Evolutionary conservation across 257 asterid species (phyloP), one percentile per base, ranked within the genome.

Genomic region (Verbena officinalis): DNA sequence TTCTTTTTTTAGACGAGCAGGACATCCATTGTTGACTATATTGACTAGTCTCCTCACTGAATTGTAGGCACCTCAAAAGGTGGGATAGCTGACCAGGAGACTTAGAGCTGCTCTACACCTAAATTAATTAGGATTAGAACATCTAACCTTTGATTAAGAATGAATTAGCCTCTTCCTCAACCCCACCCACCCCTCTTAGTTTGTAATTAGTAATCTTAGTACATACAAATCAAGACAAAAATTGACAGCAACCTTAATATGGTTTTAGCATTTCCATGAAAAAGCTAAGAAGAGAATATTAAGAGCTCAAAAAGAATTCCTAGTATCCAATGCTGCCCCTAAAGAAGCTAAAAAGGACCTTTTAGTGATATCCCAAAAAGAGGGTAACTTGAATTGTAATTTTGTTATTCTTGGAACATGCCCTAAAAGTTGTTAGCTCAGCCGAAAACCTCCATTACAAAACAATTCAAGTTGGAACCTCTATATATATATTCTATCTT

Each of bases 331-430:
- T 78, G 33, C 5, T 27, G 80, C 64, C 50, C 62, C 64, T 69
- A 46, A 65, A 64, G 80, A 75, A 70, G 84, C 79, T 80, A 75
- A 85, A 87, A 85, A 84, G 87, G 87, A 64, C 81, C 91, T 83
- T 89, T 84, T 73, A 73, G 84, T 75, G 77, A 78, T 72, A 80
- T 77, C 86, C 58, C 70, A 69, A 65, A 87, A 81, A 67, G 83
- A 73, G 64, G 31, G 60, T 61, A 70, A 57, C 88, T 82, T 81
- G 68, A 76, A 51, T 68, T 78, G 77, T 76, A 86, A 81, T 76
- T 80, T 77, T 73, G 33, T 39, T 48, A 61, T 75, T 64, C 67
- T 64, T 65, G 61, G 34, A 70, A 64, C 27, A 67, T 75, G 80
- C 78, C 79, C 69, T 54, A 75, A 79, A n/a, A 72, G 74, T 69